These are phyloP conservation scores for Xylaria sp. DNA, from an alignment of 2,329 filamentous ascomycete species.

Conservation along the genomic window DNA sequence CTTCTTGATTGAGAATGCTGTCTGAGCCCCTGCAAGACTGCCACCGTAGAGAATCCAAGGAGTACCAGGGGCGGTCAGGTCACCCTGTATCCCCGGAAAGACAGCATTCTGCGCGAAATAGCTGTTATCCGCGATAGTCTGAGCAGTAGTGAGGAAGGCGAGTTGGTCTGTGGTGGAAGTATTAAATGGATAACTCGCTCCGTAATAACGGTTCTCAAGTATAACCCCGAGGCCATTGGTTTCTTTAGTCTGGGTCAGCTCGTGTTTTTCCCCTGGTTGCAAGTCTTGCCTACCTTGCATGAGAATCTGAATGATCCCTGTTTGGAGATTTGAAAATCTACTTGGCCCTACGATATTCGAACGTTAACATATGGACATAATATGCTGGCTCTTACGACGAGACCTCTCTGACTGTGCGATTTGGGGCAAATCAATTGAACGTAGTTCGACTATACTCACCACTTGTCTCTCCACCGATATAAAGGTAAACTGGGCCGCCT, in stretches of 20 bases:
- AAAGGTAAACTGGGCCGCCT: constrained; percentile 56
- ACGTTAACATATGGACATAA: constrained; percentile 5
- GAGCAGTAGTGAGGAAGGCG: constrained; percentile 61
- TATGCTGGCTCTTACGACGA: not conserved
- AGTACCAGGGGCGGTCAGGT: constrained; percentile 56
- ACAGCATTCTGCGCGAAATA: constrained; percentile 61
- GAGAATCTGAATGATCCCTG: constrained; percentile 62
- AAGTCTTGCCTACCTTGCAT: constrained; percentile 54
- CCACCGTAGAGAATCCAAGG: constrained; percentile 52
- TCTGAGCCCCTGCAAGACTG: constrained; percentile 48
- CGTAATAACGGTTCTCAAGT: constrained; percentile 64
- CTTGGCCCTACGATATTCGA: constrained; percentile 32
- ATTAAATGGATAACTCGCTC: constrained; percentile 60
- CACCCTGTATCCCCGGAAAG: constrained; percentile 56
- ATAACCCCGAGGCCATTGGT: constrained; percentile 66
- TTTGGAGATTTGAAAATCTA: constrained; percentile 46
- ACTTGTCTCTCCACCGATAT: constrained; percentile 50
- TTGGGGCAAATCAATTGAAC: not conserved
- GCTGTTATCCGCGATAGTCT: constrained; percentile 64
- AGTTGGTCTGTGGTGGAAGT: constrained; percentile 61
- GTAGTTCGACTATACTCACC: constrained; percentile 31
- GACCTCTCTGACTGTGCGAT: no score
- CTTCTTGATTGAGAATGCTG: constrained; percentile 57
- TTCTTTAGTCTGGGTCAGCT: constrained; percentile 42
- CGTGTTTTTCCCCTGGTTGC: not conserved